Evolutionary conservation across 768 basidiomycete genomes (phyloP).

Genomic region (Mycena vulgaris): DNA sequence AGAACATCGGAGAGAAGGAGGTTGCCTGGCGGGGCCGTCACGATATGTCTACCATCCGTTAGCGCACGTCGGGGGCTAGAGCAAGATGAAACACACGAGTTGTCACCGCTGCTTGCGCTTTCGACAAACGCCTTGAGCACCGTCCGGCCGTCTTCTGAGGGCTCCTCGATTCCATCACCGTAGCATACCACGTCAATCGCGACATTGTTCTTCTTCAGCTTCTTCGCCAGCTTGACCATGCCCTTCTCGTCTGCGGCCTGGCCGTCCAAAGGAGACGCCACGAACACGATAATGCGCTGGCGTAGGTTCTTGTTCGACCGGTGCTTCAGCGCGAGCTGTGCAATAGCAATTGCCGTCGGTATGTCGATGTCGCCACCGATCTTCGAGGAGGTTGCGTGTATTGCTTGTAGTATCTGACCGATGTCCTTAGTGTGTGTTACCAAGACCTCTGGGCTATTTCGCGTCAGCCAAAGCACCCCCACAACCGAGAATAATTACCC

Average conservation of each 20-base stretch:
- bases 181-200: slow-evolving; percentile 93
- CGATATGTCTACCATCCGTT: slow-evolving; percentile 74
- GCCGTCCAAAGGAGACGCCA: slow-evolving; percentile 89
- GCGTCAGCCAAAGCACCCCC: neutral
- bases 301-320: slow-evolving; percentile 98
- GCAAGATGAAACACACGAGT: slow-evolving; percentile 73
- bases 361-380: slow-evolving; percentile 90
- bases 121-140: slow-evolving; percentile 89
- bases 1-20: slow-evolving; percentile 89
- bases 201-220: slow-evolving; percentile 99
- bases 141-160: slow-evolving; percentile 69
- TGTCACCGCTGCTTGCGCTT: slow-evolving; percentile 83
- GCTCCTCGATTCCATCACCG: slow-evolving; percentile 89
- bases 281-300: slow-evolving; percentile 95
- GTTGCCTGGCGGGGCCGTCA: slow-evolving; percentile 83
- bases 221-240: slow-evolving; percentile 93
- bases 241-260: slow-evolving; percentile 80
- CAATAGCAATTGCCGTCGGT: slow-evolving; percentile 91
- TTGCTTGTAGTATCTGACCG: slow-evolving; percentile 88
- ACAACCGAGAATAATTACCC: slow-evolving; percentile 66
- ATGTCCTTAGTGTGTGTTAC: slow-evolving; percentile 97
- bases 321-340: slow-evolving; percentile 97
- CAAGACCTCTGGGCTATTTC: slow-evolving; percentile 89
- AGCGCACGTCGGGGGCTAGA: neutral
- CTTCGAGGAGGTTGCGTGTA: slow-evolving; percentile 79